Conservation (phyloP, 1,139 yeast genomes). For the Sugiyamaella grinbergsii region DNA sequence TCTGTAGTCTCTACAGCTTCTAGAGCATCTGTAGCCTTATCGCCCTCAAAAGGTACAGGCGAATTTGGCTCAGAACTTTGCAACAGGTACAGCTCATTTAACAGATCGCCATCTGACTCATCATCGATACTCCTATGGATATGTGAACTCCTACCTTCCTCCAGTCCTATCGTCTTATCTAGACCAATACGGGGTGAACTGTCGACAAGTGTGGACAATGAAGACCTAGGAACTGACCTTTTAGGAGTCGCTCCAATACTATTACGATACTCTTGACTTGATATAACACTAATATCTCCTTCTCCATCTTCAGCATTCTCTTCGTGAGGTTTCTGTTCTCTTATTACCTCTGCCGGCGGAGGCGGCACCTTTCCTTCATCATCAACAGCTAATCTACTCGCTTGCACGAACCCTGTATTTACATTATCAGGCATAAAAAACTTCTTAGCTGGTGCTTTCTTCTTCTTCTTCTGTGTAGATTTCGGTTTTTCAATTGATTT, state of each 20-base stretch:
- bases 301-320: not conserved
- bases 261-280: conserved; percentile 10
- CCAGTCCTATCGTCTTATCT: too few species aligned
- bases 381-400: conserved; percentile 40
- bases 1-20: too few species aligned
- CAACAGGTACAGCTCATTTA: too few species aligned
- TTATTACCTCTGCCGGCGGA: not conserved
- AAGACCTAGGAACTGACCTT: not conserved
- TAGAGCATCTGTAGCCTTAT: too few species aligned
- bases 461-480: conserved; percentile 25
- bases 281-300: conserved; percentile 1
- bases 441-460: conserved; percentile 42
- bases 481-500: conserved; percentile 27
- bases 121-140: not conserved
- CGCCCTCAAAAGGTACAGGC: too few species aligned
- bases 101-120: not conserved
- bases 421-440: conserved; percentile 84
- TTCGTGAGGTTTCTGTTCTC: not conserved
- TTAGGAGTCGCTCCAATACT: conserved; percentile 2
- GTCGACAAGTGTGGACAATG: not conserved
- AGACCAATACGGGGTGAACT: conserved; percentile 2
- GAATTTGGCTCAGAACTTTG: too few species aligned
- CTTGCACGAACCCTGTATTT: conserved; percentile 65
- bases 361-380: conserved; percentile 7
- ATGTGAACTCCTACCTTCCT: too few species aligned